Evolutionary conservation across 176 grass and related monocot species (phyloP), one percentile per base, ranked within the genome.

Genomic region (Triticum timopheevii): DNA sequence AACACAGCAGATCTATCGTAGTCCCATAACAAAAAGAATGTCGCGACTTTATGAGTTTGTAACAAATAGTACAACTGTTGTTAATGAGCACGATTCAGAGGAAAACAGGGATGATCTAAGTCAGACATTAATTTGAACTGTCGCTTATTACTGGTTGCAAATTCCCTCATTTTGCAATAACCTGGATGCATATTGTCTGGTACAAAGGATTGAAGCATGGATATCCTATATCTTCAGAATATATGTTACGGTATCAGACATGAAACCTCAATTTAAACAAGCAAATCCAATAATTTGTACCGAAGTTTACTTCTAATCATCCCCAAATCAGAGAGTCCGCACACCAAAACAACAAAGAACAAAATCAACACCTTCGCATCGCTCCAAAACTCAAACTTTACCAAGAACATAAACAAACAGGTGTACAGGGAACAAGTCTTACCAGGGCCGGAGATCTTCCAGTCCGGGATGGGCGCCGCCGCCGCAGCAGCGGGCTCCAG

Each of bases 381-480:
- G 66, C 74, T 44, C 10, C 40, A 61, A 15, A 25, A 39, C 33
- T 30, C 5, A 35, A 35, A 35, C 15, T 31, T 63, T 2, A 10
- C 16, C 12, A 72, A 81, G 47, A 84, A 50, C 0, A 1, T 49
- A 11, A 52, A 82, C n/a, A 58, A 59, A 20, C 54, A 59, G 54
- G 54, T 22, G 19, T 59, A 22, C 54, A 8, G 16, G 15, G 19
- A 82, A 65, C 69, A 47, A 1, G 1, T 77, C 47, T 79, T 90
- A 96, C 94, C 94, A 83, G 92, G 92, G 30, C 83, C 89, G 35
- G 94, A 90, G 65, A 96, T 96, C 80, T 83, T 96, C 94, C 94
- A 96, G 81, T 93, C 88, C 36, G 87, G 77, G 73, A 95, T 83
- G 2, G 78, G 84, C 1, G 50, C 22, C 17, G 52, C 73, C 1